Conservation (phyloP, 176 grass and related monocot genomes). For the Aegilops umbellulata region DNA sequence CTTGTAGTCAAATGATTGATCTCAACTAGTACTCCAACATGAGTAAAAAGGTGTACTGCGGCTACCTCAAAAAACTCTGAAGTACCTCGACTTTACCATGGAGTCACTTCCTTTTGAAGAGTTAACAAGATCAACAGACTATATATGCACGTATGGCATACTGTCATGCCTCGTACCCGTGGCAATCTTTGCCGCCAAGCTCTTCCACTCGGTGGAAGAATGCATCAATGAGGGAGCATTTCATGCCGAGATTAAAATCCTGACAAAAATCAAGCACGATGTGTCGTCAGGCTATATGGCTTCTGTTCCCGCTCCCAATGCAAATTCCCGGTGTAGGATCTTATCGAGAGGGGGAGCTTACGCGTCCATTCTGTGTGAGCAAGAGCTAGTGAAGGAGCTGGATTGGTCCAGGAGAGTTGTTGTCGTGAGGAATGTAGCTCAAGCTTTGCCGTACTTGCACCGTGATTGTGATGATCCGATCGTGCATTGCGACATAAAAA, state of each 20-base stretch:
- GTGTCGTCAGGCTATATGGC: slow-evolving; percentile 39
- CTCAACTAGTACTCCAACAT: no score
- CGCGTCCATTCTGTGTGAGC: slow-evolving; percentile 1
- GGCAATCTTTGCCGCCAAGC: slow-evolving; percentile 14
- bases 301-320: neutral
- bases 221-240: neutral
- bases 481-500: slow-evolving; percentile 37
- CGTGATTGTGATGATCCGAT: slow-evolving; percentile 13
- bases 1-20: no score
- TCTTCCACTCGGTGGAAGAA: slow-evolving; percentile 23
- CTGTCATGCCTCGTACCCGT: no score
- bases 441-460: slow-evolving; percentile 36
- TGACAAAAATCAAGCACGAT: slow-evolving; percentile 30
- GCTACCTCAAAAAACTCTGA: no score
- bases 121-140: no score
- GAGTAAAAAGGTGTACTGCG: no score
- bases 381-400: neutral
- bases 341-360: slow-evolving; percentile 33
- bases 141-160: no score
- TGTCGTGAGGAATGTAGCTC: neutral
- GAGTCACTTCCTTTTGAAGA: no score
- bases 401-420: slow-evolving; percentile 11
- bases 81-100: no score
- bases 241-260: slow-evolving; percentile 15
- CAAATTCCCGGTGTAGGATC: slow-evolving; percentile 29